phyloP scores from a whole-genome alignment of 139 green algal species.

The Tetradesmus lagerheimii region DNA sequence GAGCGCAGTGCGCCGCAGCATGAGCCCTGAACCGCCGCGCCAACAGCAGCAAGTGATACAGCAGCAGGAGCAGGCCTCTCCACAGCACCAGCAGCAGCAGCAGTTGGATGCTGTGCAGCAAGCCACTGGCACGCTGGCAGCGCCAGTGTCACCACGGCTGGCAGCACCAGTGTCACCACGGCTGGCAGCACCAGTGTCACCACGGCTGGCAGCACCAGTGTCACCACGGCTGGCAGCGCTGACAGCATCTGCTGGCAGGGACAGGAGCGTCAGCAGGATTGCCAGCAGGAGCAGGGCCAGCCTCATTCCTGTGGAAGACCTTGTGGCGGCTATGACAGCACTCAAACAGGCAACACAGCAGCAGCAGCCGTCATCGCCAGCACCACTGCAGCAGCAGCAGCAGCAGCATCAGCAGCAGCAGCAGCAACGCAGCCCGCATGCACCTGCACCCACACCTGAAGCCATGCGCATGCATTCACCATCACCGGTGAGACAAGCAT shows the following conservation, averaged over 20 bases:
- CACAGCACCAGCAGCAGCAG: not conserved
- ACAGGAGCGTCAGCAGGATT: not conserved
- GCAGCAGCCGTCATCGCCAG: not conserved
- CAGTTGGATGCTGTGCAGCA: not conserved
- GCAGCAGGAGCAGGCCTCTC: not conserved
- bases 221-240: not conserved
- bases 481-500: not conserved
- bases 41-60: not conserved
- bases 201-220: not conserved
- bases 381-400: conserved; percentile 18
- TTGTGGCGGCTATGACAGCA: conserved; percentile 6
- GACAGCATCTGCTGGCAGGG: not conserved
- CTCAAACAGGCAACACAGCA: not conserved
- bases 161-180: not conserved
- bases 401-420: not conserved
- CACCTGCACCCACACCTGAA: not conserved
- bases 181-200: not conserved
- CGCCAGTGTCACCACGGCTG: not conserved
- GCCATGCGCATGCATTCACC: not conserved
- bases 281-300: conserved; percentile 25
- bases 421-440: conserved; percentile 5
- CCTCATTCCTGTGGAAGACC: conserved; percentile 18
- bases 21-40: not conserved
- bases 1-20: not conserved
- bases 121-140: no score